Conservation (phyloP, 805 yeast genomes). For the Starmerella roubikii region DNA sequence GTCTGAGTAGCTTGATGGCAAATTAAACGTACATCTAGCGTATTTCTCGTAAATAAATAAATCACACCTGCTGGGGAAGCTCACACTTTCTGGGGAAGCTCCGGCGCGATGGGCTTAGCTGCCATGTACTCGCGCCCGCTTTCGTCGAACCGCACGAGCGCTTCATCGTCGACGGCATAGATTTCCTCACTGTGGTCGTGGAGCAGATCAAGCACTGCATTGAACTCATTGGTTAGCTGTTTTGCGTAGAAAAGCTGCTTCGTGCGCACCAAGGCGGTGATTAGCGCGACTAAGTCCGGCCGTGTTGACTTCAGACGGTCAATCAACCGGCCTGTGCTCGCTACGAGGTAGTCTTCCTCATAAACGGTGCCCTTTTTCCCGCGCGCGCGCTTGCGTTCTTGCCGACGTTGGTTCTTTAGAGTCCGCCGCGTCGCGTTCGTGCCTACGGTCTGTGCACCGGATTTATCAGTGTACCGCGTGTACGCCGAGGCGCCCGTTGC, state of each 20-base stretch:
- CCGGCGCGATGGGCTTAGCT: constrained; percentile 24
- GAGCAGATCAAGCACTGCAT: constrained; percentile 42
- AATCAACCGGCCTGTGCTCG: constrained; percentile 73
- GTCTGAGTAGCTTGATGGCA: too few species aligned
- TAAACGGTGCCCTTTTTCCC: constrained; percentile 97
- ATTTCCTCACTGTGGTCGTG: constrained; percentile 58
- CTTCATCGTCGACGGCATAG: constrained; percentile 67
- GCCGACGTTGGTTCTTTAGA: constrained; percentile 82
- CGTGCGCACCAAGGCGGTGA: constrained; percentile 66
- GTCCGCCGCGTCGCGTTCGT: constrained; percentile 93
- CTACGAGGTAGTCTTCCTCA: constrained; percentile 88
- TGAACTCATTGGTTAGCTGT: constrained; percentile 57
- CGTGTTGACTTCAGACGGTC: constrained; percentile 67
- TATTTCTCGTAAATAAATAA: too few species aligned
- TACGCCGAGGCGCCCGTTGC: constrained; percentile 86
- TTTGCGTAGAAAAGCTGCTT: constrained; percentile 64
- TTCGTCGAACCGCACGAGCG: constrained; percentile 79
- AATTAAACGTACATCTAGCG: too few species aligned
- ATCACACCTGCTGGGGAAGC: too few species aligned
- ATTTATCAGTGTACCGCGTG: constrained; percentile 89
- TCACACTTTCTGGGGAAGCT: constrained; percentile 5
- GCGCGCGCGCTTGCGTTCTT: constrained; percentile 88
- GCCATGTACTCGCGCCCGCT: constrained; percentile 69
- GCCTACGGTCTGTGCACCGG: constrained; percentile 82
- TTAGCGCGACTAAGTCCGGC: constrained; percentile 57